These are phyloP conservation scores for Globisporangium nodosum DNA, from an alignment of 352 stramenopile genomes.

Conservation along the genomic window DNA sequence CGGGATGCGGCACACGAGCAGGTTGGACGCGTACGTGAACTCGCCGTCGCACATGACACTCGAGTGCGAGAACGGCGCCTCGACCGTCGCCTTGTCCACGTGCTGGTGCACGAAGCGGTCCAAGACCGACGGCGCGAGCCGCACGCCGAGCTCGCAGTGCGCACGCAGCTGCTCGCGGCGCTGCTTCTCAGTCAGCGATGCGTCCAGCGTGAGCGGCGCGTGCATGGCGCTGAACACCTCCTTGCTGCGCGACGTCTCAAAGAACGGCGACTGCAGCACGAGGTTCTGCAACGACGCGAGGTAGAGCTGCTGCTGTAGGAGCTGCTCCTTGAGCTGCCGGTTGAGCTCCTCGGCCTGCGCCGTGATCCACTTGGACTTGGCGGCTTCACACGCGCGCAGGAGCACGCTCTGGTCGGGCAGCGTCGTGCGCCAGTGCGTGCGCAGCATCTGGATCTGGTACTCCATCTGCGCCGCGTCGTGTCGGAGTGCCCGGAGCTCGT, in stretches of 20 bases:
- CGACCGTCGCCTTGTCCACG: slow-evolving; percentile 19
- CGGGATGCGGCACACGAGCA: slow-evolving; percentile 40
- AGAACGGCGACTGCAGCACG: slow-evolving; percentile 44
- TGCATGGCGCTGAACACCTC: slow-evolving; percentile 57
- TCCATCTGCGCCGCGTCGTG: slow-evolving; percentile 40
- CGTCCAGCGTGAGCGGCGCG: slow-evolving; percentile 20
- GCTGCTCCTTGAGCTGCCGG: slow-evolving; percentile 43
- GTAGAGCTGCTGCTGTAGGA: slow-evolving; percentile 59
- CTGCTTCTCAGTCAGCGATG: slow-evolving; percentile 10
- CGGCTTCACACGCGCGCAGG: slow-evolving; percentile 30
- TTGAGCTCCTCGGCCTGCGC: slow-evolving; percentile 46
- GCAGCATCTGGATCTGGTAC: slow-evolving; percentile 29
- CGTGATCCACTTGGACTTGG: slow-evolving; percentile 51
- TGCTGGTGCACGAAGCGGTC: slow-evolving; percentile 30
- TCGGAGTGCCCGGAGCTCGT: slow-evolving; percentile 45
- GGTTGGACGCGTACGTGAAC: slow-evolving; percentile 45
- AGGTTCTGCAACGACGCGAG: slow-evolving; percentile 52
- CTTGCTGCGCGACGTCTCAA: slow-evolving; percentile 33
- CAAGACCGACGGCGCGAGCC: slow-evolving; percentile 28
- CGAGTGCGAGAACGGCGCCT: slow-evolving; percentile 47
- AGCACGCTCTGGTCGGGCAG: slow-evolving; percentile 31
- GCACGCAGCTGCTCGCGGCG: slow-evolving; percentile 27
- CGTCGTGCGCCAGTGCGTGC: slow-evolving; percentile 34
- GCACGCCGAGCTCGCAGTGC: slow-evolving; percentile 30
- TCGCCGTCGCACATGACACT: slow-evolving; percentile 48